These are phyloP conservation scores for Astragalus membranaceus DNA, from an alignment of 306 rosid genomes.

Conservation along the genomic window DNA sequence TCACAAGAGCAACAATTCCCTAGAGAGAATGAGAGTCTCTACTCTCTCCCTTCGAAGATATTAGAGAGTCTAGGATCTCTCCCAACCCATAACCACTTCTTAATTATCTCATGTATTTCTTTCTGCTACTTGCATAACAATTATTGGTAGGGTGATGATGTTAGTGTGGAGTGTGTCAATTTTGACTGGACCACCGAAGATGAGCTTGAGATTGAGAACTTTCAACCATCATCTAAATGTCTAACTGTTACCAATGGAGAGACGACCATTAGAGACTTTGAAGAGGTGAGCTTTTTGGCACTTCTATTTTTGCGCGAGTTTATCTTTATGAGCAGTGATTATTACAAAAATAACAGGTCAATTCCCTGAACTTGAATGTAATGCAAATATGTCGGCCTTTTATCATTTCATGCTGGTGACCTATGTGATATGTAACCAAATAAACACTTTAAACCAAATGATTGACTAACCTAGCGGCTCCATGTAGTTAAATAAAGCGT, in stretches of 20 bases:
- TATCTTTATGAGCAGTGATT: neutral
- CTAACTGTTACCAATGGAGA: slow-evolving; percentile 44
- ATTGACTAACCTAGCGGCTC: neutral
- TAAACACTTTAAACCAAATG: neutral
- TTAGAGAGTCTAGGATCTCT: too few species aligned
- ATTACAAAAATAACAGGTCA: neutral
- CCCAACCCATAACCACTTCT: too few species aligned
- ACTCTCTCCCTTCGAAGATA: too few species aligned
- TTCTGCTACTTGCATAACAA: neutral
- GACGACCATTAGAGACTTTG: slow-evolving; percentile 32
- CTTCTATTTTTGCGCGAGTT: neutral
- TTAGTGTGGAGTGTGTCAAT: slow-evolving; percentile 45
- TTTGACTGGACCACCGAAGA: slow-evolving; percentile 87
- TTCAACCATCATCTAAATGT: slow-evolving; percentile 40
- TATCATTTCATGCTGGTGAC: neutral
- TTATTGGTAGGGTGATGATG: slow-evolving; percentile 57
- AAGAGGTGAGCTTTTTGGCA: slow-evolving; percentile 36
- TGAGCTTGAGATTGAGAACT: slow-evolving; percentile 68
- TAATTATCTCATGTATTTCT: neutral
- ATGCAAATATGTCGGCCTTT: neutral
- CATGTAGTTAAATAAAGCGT: neutral
- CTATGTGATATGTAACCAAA: neutral
- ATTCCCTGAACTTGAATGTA: neutral
- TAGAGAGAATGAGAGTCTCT: too few species aligned
- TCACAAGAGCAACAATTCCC: too few species aligned